Evolutionary conservation across 148 eudicot genomes (phyloP), one percentile per base, ranked within the genome.

Genomic region (Drosera capensis): DNA sequence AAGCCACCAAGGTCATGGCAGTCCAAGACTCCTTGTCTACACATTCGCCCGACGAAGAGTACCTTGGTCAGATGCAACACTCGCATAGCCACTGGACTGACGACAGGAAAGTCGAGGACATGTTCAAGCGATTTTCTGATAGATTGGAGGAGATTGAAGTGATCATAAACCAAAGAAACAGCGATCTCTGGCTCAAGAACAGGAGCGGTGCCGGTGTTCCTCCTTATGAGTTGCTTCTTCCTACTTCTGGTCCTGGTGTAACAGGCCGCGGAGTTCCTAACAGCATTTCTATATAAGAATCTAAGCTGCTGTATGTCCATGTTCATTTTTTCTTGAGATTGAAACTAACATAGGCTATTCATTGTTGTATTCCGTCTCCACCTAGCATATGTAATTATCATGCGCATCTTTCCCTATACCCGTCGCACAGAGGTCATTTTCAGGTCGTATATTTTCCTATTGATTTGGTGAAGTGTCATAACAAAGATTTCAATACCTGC

Each of bases 201-300:
- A 52, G 99, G 55, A 63, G 60, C 54, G 95, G 95, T 16, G 99
- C 94, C 14, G 99, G 99, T 17, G 65, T 85, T 38, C 86, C 86
- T 52, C 88, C 99, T 0, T 92, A 92, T 63, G 99, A 92, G 55
- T 67, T 85, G 65, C 95, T 92, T 35, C 37, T 78, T 20, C 99
- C 94, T 1, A 63, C 86, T 1, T 92, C 99, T 2, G 75, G 66
- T 8, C 80, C 76, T 0, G 99, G 99, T 2, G 99, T 92, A 16
- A 92, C 99, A 0, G 95, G 86, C 16, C 79, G 94, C 8, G 99
- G 99, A 0, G 51, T 92, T 40, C 99, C 99, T 16, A 92, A 85
- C 62, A 92, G 95, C 63, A 72, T 85, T 23, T 80, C 95, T 1
- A 84, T 90, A 37, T 88, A 67, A 82, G 14, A 11, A 34, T 2